Conservation (phyloP, 176 grass and related monocot genomes). For the Puya raimondii region DNA sequence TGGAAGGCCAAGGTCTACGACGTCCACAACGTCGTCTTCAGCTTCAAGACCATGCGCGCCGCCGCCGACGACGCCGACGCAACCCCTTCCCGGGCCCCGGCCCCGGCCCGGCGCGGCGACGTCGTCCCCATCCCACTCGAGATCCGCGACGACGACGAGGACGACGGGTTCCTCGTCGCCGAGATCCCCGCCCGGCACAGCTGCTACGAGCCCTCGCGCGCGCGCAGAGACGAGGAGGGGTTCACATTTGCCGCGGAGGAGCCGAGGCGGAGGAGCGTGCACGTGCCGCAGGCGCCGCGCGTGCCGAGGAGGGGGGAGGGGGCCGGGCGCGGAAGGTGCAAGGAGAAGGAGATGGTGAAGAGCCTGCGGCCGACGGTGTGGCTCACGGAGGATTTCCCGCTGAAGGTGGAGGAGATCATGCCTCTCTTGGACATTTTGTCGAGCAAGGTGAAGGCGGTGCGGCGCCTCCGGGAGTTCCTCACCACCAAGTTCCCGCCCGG, state of each 20-base stretch:
- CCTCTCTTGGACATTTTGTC: constrained; percentile 91
- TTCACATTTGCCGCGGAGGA: constrained; percentile 33
- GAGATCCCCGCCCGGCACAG: constrained; percentile 72
- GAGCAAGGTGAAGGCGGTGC: constrained; percentile 68
- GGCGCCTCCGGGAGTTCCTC: constrained; percentile 83
- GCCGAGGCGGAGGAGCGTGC: constrained; percentile 71
- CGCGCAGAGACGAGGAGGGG: constrained; percentile 28
- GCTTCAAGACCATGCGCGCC: constrained; percentile 79
- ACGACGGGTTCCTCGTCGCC: constrained; percentile 85
- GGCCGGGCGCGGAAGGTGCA: constrained; percentile 48
- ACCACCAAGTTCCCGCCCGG: constrained; percentile 88
- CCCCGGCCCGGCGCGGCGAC: constrained; percentile 5
- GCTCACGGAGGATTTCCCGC: constrained; percentile 92
- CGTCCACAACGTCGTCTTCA: constrained; percentile 88
- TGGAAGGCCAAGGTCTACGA: constrained; percentile 89
- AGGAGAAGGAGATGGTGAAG: constrained; percentile 99
- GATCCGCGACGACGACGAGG: constrained; percentile 78
- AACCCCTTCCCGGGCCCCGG: neutral
- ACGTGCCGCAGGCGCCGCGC: constrained; percentile 24
- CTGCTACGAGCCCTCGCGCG: constrained; percentile 64
- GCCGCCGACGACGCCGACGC: constrained; percentile 16
- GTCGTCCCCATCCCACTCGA: constrained; percentile 68
- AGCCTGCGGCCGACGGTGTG: constrained; percentile 77
- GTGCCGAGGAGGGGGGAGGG: constrained; percentile 17
- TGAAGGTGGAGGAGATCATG: constrained; percentile 82